Percentiles rank a stretch among this genome's conserved stretches.
Evolutionary conservation across 2,329 filamentous ascomycete genomes (phyloP).

Genomic region (Leptographium lundbergii): DNA sequence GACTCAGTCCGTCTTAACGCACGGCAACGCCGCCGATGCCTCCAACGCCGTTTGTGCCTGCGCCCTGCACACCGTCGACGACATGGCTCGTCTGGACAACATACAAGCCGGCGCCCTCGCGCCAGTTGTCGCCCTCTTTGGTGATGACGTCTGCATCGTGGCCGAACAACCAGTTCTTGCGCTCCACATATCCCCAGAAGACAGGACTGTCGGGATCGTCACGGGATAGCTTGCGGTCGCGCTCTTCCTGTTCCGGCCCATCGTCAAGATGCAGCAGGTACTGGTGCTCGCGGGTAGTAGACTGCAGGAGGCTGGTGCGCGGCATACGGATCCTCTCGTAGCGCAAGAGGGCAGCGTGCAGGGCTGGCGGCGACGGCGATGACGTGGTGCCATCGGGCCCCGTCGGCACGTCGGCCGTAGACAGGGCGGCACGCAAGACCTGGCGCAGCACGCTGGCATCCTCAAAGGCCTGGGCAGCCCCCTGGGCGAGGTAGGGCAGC

Average conservation of each 20-base stretch:
- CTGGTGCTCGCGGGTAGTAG: constrained; percentile 13
- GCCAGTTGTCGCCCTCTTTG: not conserved
- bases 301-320: constrained; percentile 11
- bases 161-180: constrained; percentile 22
- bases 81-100: not conserved
- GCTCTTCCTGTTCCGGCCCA: constrained; percentile 11
- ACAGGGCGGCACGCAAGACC: constrained; percentile 1
- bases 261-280: constrained; percentile 15
- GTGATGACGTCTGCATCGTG: constrained; percentile 12
- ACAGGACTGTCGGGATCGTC: constrained; percentile 12
- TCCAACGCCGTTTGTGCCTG: not conserved
- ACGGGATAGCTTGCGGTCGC: constrained; percentile 10
- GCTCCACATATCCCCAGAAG: constrained; percentile 16
- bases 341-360: constrained; percentile 1
- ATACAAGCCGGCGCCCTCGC: not conserved
- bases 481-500: constrained; percentile 34
- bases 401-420: not conserved
- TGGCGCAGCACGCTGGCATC: constrained; percentile 21
- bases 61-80: not conserved
- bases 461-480: constrained; percentile 30
- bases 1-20: not conserved
- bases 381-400: no score
- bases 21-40: not conserved
- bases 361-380: no score
- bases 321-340: constrained; percentile 12